phyloP scores from a whole-genome alignment of 768 basidiomycete genomes.

The Fibroporia radiculosa region DNA sequence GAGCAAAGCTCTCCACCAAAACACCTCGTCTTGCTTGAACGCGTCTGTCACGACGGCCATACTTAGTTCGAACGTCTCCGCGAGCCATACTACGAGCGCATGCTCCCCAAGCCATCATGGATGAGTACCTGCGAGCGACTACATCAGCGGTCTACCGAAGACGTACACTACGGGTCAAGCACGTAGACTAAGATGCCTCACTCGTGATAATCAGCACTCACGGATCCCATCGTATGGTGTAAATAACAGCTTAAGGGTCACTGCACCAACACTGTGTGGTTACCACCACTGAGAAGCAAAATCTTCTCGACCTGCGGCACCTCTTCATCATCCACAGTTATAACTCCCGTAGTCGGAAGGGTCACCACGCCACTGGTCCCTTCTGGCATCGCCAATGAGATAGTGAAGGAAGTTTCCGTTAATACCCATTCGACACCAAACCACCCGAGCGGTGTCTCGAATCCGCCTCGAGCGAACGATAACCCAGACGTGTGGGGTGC shows the following conservation, averaged over 20 bases:
- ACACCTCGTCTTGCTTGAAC: too few species aligned
- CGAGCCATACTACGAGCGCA: too few species aligned
- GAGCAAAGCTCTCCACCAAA: too few species aligned
- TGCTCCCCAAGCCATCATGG: too few species aligned
- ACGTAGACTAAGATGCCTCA: too few species aligned
- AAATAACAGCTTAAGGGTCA: background rate
- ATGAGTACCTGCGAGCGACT: too few species aligned
- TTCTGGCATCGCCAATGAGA: slow-evolving; percentile 11
- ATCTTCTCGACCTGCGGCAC: background rate
- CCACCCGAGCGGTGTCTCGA: slow-evolving; percentile 44
- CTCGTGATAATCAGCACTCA: too few species aligned
- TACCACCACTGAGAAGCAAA: slow-evolving; percentile 7
- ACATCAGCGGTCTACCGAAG: too few species aligned
- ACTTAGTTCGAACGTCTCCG: too few species aligned
- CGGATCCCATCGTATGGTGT: background rate
- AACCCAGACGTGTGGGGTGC: slow-evolving; percentile 39
- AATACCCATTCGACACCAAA: slow-evolving; percentile 40
- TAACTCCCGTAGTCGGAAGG: slow-evolving; percentile 8
- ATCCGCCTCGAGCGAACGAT: slow-evolving; percentile 39
- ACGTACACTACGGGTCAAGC: too few species aligned
- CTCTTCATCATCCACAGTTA: slow-evolving; percentile 3
- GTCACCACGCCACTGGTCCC: slow-evolving; percentile 10
- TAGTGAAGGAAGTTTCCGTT: slow-evolving; percentile 4
- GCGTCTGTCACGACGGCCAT: too few species aligned
- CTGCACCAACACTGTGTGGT: slow-evolving; percentile 6